Evolutionary conservation across 2,329 filamentous ascomycete species (phyloP).

Genomic region (Epichloe amarillans): DNA sequence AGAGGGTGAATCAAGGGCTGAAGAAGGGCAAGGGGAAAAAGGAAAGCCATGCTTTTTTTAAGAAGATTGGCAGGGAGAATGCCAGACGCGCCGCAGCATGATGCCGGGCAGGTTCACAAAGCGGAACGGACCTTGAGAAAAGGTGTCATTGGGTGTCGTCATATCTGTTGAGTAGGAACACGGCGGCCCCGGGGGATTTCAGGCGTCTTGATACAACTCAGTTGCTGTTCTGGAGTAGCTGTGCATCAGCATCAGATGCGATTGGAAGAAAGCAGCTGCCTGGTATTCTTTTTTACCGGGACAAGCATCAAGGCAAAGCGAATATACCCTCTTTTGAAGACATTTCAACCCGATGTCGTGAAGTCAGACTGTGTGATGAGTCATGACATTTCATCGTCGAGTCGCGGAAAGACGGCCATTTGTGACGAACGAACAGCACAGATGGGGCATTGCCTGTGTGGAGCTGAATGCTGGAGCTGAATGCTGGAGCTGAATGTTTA

Average conservation of each 20-base stretch:
- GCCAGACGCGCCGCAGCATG: slow-evolving; percentile 22
- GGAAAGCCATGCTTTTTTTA: slow-evolving; percentile 27
- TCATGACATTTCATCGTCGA: no score
- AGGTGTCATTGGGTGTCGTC: not conserved
- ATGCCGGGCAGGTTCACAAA: slow-evolving; percentile 5
- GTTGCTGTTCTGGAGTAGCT: not conserved
- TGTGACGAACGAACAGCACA: no score
- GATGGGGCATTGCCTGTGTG: no score
- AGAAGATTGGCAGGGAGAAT: slow-evolving; percentile 29
- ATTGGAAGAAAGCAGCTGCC: not conserved
- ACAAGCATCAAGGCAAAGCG: not conserved
- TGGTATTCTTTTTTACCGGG: not conserved
- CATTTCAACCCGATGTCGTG: not conserved
- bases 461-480: no score
- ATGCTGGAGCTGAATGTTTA: no score
- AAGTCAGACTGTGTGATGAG: no score
- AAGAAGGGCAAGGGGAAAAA: slow-evolving; percentile 26
- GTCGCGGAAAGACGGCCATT: no score
- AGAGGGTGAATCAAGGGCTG: slow-evolving; percentile 42
- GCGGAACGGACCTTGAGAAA: not conserved
- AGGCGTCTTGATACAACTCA: not conserved
- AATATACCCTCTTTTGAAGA: not conserved
- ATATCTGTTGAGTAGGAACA: not conserved
- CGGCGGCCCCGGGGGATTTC: not conserved
- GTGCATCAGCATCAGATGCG: not conserved